These are phyloP conservation scores for Inosperma sp. DNA, from an alignment of 768 basidiomycete genomes.

Conservation along the genomic window DNA sequence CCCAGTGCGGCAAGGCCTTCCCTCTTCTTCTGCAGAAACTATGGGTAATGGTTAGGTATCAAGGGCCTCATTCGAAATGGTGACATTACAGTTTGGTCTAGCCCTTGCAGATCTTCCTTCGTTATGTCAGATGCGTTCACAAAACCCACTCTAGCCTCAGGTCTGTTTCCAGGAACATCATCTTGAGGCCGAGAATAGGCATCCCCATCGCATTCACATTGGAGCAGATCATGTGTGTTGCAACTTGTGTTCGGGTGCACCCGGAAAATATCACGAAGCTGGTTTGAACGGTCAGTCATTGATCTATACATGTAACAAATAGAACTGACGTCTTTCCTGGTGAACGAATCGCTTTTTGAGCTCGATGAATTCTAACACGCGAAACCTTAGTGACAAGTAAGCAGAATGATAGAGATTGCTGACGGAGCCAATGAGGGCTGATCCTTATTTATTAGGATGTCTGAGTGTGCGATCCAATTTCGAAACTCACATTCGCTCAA, in stretches of 20 bases:
- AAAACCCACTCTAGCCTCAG: conserved; percentile 45
- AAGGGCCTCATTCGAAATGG: neutral
- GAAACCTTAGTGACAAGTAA: conserved; percentile 1
- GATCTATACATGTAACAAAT: neutral
- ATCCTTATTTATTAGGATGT: no score
- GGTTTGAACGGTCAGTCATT: conserved; percentile 7
- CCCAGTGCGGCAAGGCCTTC: conserved; percentile 64
- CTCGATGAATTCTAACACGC: conserved; percentile 29
- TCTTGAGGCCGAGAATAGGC: neutral
- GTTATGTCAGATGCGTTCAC: conserved; percentile 61
- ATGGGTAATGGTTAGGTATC: conserved; percentile 11
- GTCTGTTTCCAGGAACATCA: conserved; percentile 11
- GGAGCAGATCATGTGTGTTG: conserved; percentile 90
- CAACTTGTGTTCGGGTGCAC: conserved; percentile 73
- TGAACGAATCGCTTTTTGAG: conserved; percentile 82
- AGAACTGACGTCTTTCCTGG: conserved; percentile 68
- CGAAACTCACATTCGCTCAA: conserved; percentile 70
- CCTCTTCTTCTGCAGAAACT: conserved; percentile 69
- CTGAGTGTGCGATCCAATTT: neutral
- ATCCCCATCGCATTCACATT: conserved; percentile 59
- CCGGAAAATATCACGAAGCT: conserved; percentile 94
- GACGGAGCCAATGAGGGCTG: conserved; percentile 73
- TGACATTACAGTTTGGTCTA: conserved; percentile 48
- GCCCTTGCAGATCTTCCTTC: conserved; percentile 37
- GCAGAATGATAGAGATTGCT: conserved; percentile 9